phyloP scores from a whole-genome alignment of 2,329 filamentous ascomycete genomes.

The Phialemonium atrogriseum region DNA sequence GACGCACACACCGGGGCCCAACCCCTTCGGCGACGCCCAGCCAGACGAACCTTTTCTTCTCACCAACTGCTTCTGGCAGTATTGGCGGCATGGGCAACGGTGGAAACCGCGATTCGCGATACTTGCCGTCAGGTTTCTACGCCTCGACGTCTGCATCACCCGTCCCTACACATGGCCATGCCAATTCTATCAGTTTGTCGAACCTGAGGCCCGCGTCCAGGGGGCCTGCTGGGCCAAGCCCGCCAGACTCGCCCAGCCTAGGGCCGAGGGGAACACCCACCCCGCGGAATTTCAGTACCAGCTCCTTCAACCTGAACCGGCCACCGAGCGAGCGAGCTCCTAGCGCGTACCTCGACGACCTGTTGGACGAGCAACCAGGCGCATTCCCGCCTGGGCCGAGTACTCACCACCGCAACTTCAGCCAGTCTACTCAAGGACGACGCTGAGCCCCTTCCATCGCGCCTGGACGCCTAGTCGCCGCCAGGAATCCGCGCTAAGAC shows the following conservation, averaged over 20 bases:
- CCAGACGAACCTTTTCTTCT: conserved; percentile 80
- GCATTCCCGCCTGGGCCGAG: conserved; percentile 32
- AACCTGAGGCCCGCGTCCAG: conserved; percentile 53
- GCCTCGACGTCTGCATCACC: conserved; percentile 52
- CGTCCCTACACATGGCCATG: conserved; percentile 35
- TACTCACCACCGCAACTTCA: too few species aligned
- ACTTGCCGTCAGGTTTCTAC: conserved; percentile 88
- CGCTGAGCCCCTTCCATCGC: too few species aligned
- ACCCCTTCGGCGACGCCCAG: conserved; percentile 49
- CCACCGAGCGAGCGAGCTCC: conserved; percentile 66
- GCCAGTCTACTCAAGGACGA: too few species aligned
- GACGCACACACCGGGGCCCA: conserved; percentile 43
- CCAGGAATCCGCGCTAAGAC: too few species aligned
- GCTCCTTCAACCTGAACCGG: conserved; percentile 57
- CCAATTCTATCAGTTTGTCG: conserved; percentile 50
- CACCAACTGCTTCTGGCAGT: conserved; percentile 70
- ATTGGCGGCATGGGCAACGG: conserved; percentile 49
- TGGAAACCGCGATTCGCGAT: conserved; percentile 63
- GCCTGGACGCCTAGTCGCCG: too few species aligned
- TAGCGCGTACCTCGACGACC: conserved; percentile 81
- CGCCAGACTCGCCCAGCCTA: conserved; percentile 57
- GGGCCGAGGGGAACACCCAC: conserved; percentile 26
- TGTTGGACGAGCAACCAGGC: conserved; percentile 67
- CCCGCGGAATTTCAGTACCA: conserved; percentile 45
- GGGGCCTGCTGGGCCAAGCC: conserved; percentile 41